Evolutionary conservation across 306 rosid species (phyloP), one percentile per base, ranked within the genome.

Genomic region (Sophora flavescens): DNA sequence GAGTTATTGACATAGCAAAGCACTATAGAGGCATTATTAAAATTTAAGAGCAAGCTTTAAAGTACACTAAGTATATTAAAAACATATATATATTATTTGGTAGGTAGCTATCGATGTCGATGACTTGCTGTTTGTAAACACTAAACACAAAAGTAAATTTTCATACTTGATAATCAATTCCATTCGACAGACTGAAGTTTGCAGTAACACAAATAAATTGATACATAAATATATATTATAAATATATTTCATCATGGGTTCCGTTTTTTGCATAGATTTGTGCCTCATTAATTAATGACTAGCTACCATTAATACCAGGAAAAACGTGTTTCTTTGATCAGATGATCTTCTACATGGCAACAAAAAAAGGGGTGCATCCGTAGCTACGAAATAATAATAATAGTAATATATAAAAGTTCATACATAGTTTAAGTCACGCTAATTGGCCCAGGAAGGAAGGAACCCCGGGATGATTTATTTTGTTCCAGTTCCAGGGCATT

Each of bases 391-490:
- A 22, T 18, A 18, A 22, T 10, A 44, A 44, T 44, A 10, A 44
- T 44, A 3, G 13, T 14, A 47, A 14, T 4, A 44, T 18, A 13
- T 17, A 53, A 11, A 26, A 15, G 14, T 30, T 63, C 30, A 66
- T 54, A 12, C 13, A 4, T 12, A 18, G 30, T 36, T 80, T 51
- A 86, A 39, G 89, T 86, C 26, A 89, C 87, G 41, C 83, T 85
- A 78, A 88, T 84, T 28, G 89, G 84, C 41, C 89, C 92, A 45
- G 69, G 57, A 68, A 78, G 76, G 81, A 84, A 77, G 45, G 83
- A 68, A 39, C 70, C 57, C 18, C 76, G 74, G 35, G 89, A 54
- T 8, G 87, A 47, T 53, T 79, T 83, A 15, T 59, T 88, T 72
- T 83, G 86, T 35, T 88, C 87, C 74, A 78, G 38, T 35, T 88